Percentiles rank a stretch among this genome's conserved stretches.
phyloP scores from a whole-genome alignment of 257 asterid genomes.

The Voacanga thouarsii region DNA sequence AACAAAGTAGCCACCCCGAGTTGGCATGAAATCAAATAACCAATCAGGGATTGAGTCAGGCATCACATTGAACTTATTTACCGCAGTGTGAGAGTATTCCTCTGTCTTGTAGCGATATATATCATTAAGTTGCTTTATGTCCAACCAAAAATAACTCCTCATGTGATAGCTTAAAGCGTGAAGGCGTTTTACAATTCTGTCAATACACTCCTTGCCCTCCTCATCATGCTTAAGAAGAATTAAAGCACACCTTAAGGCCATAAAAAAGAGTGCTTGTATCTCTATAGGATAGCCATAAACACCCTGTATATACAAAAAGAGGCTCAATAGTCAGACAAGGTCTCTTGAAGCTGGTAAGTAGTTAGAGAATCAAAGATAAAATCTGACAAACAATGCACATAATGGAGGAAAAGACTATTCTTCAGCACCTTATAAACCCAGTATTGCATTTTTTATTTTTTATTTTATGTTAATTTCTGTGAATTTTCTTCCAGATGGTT shows the following conservation, averaged over 20 bases:
- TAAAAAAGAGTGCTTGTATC: slow-evolving; percentile 84
- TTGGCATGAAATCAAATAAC: slow-evolving; percentile 93
- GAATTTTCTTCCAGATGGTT: background rate
- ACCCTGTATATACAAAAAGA: slow-evolving; percentile 42
- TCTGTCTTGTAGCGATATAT: slow-evolving; percentile 85
- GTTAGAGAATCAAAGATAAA: background rate
- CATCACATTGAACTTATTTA: slow-evolving; percentile 87
- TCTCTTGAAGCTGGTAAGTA: background rate
- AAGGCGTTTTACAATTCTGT: slow-evolving; percentile 62
- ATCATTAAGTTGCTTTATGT: slow-evolving; percentile 74
- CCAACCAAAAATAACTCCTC: slow-evolving; percentile 90
- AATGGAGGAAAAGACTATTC: background rate
- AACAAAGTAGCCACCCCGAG: slow-evolving; percentile 76
- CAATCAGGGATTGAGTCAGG: slow-evolving; percentile 90
- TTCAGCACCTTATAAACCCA: background rate
- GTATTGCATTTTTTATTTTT: background rate
- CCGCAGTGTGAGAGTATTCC: slow-evolving; percentile 92
- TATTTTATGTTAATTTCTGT: background rate
- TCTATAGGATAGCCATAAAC: slow-evolving; percentile 89
- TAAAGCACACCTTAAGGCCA: slow-evolving; percentile 82
- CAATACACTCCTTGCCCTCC: slow-evolving; percentile 59
- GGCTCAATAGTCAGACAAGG: background rate
- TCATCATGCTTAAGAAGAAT: slow-evolving; percentile 66
- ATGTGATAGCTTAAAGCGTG: slow-evolving; percentile 85
- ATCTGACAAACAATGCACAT: background rate